Base-by-base conservation (phyloP, 345 rosid species). In the Linum tenue region DNA sequence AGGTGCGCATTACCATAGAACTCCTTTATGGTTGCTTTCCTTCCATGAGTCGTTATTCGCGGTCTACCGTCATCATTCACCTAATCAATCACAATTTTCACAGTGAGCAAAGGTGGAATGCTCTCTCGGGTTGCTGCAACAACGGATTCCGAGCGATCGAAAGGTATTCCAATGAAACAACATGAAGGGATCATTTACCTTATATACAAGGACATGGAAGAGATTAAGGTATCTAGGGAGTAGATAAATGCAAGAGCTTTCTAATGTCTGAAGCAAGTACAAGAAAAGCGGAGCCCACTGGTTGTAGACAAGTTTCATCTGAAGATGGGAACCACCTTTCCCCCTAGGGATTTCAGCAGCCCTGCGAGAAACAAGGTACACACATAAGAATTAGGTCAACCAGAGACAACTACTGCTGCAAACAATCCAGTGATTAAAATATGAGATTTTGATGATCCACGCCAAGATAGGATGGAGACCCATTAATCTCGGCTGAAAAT, bases 11-110 rank as follows among this genome's bases (percentile, higher is more conserved):
- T 71, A 90, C 99, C 88, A 67, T 92, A 92, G 73, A 92, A 92
- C 17, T 92, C 97, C 69, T 80, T 85, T 67, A 90, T 71, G 5
- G 97, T 82, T 22, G 98, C 97, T 74, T 92, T 92, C 76, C 98
- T 88, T 72, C 96, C 97, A 63, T 75, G 82, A 10, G 75, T 67
- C 7, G 96, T 72, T 37, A 75, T 66, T 42, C 67, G 78, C 55
- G 84, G 79, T 67, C 78, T 71, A 59, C 86, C 91, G 73, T 92
- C 84, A 8, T 81, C 66, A 38, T 83, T 79, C 41, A 85, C 94
- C 98, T 92, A 76, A 65, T 50, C 43, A 22, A 57, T 5, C 37
- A 22, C 7, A 35, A 57, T 67, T 39, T 56, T 36, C 64, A 60
- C 48, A 15, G 42, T 57, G 12, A 57, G 65, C 63, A 63, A 50